phyloP scores from a whole-genome alignment of 805 yeast genomes.

The Pachysolen tannophilus region DNA sequence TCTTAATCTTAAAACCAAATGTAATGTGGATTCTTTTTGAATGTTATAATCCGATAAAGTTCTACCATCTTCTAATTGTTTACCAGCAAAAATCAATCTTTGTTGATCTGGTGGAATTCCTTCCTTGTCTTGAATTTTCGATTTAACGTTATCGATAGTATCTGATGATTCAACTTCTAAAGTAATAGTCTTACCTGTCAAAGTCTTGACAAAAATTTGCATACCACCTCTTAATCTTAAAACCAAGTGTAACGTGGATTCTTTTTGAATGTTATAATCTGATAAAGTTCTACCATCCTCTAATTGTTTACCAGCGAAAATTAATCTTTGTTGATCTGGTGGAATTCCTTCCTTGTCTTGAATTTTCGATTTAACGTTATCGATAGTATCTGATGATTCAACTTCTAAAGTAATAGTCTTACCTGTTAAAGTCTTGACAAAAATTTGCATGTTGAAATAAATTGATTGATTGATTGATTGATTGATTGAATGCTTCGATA shows the following conservation, averaged over 20 bases:
- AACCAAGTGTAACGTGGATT: conserved; percentile 61
- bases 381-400: conserved; percentile 92
- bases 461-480: too few relatives aligned
- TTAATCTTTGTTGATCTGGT: conserved; percentile 93
- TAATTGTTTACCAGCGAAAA: conserved; percentile 93
- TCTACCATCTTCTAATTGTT: conserved; percentile 94
- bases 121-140: conserved; percentile 94
- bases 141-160: conserved; percentile 91
- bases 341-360: conserved; percentile 97
- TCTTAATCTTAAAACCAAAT: conserved; percentile 60
- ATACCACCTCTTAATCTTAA: conserved; percentile 68
- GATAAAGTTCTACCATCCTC: conserved; percentile 94
- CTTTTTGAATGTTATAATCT: conserved; percentile 94
- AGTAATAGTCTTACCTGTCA: conserved; percentile 96
- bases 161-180: conserved; percentile 86
- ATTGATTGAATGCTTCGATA: too few relatives aligned
- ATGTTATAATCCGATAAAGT: conserved; percentile 91
- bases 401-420: conserved; percentile 86
- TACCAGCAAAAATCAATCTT: conserved; percentile 92
- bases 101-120: conserved; percentile 97
- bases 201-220: conserved; percentile 99
- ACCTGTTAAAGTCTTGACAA: conserved; percentile 99
- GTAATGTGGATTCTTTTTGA: conserved; percentile 78
- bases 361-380: conserved; percentile 90
- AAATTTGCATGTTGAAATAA: conserved; percentile 78